phyloP scores from a whole-genome alignment of 495 filamentous ascomycete species.

The Hypoxylon crocopeplum region DNA sequence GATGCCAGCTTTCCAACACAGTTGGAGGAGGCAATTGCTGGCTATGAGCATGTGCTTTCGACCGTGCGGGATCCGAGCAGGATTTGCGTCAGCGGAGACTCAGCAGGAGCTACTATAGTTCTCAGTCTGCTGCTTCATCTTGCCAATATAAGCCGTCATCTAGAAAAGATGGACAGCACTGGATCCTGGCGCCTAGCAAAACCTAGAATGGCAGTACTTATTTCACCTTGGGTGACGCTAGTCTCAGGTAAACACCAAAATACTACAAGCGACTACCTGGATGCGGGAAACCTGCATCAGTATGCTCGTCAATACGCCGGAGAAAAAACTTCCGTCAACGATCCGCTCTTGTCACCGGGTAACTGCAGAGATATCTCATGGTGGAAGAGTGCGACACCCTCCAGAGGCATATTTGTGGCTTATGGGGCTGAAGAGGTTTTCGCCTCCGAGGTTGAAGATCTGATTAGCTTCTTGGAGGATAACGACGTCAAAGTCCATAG shows the following conservation, averaged over 20 bases:
- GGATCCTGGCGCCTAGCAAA: slow-evolving; percentile 35
- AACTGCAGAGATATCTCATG: slow-evolving; percentile 64
- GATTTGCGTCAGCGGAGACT: slow-evolving; percentile 74
- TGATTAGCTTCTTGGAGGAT: slow-evolving; percentile 56
- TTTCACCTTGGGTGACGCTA: slow-evolving; percentile 68
- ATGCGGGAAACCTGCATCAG: slow-evolving; percentile 57
- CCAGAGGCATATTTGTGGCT: slow-evolving; percentile 64
- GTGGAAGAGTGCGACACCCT: slow-evolving; percentile 68
- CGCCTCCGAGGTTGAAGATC: slow-evolving; percentile 63
- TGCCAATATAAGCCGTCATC: slow-evolving; percentile 36
- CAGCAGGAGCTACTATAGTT: slow-evolving; percentile 73
- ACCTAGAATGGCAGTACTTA: slow-evolving; percentile 61
- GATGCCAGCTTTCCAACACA: slow-evolving; percentile 73
- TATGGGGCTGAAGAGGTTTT: slow-evolving; percentile 78
- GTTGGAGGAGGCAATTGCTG: slow-evolving; percentile 66
- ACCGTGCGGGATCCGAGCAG: slow-evolving; percentile 57
- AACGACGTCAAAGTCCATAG: slow-evolving; percentile 55
- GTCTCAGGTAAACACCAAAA: slow-evolving; percentile 61
- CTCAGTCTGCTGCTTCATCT: slow-evolving; percentile 70
- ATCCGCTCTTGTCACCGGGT: slow-evolving; percentile 71
- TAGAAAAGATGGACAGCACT: slow-evolving; percentile 41
- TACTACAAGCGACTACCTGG: slow-evolving; percentile 68
- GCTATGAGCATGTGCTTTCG: slow-evolving; percentile 69
- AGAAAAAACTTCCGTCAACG: slow-evolving; percentile 47
- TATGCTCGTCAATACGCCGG: slow-evolving; percentile 73